Evolutionary conservation across 2,329 filamentous ascomycete species (phyloP).

Genomic region (Paraconiothyrium sp.): DNA sequence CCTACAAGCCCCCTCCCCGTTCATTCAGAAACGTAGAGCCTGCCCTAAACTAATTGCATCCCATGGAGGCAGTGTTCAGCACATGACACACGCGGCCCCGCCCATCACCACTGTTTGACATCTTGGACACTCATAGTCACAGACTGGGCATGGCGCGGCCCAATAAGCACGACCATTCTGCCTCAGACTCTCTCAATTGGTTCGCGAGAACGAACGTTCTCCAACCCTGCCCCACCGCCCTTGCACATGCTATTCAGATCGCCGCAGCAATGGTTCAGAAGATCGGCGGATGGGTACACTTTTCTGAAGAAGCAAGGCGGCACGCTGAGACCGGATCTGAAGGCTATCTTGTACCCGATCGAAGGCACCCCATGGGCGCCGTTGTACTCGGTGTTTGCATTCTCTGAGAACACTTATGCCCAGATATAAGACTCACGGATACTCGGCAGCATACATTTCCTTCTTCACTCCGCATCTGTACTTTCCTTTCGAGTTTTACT

Average conservation of each 20-base stretch:
- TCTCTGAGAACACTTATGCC: neutral
- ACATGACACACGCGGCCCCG: constrained; percentile 2
- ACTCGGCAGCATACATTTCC: neutral
- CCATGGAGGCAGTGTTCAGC: neutral
- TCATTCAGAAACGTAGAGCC: neutral
- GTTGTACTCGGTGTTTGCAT: neutral
- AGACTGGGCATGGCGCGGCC: constrained; percentile 31
- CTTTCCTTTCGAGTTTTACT: constrained; percentile 23
- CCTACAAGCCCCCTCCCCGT: neutral
- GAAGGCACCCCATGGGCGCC: constrained; percentile 7
- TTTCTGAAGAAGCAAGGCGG: constrained; percentile 21
- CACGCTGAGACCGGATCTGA: constrained; percentile 22
- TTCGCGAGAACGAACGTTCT: constrained; percentile 9
- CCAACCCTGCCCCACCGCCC: neutral
- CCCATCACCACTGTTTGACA: constrained; percentile 31
- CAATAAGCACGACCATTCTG: constrained; percentile 28
- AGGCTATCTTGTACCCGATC: constrained; percentile 15
- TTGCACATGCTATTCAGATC: constrained; percentile 7
- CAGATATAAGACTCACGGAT: neutral
- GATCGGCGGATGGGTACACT: constrained; percentile 19
- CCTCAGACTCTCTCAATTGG: constrained; percentile 28
- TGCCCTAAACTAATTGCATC: neutral
- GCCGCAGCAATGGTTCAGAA: neutral
- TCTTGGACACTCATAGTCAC: constrained; percentile 32
- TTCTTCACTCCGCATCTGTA: constrained; percentile 9